Evolutionary conservation across 495 filamentous ascomycete species (phyloP).

Genomic region (Oidiodendron maius): DNA sequence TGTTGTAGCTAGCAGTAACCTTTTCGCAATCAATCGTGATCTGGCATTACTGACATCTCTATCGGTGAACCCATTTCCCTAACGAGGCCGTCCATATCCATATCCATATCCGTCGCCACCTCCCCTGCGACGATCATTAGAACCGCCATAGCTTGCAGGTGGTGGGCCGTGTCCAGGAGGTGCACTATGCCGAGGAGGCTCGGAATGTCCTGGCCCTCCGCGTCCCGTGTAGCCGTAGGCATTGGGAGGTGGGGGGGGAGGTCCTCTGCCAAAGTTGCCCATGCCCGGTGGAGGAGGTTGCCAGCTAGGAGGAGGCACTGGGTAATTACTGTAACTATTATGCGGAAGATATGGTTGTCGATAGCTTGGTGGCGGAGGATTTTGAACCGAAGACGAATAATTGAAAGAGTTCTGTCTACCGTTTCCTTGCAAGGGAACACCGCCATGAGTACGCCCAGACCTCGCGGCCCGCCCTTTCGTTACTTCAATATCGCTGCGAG

Average conservation of each 20-base stretch:
- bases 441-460: slow-evolving; percentile 44
- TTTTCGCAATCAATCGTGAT: no score
- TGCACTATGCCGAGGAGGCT: slow-evolving; percentile 5
- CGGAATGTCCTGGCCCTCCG: slow-evolving; percentile 2
- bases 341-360: slow-evolving; percentile 17
- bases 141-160: slow-evolving; percentile 1
- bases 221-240: slow-evolving; percentile 21
- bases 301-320: slow-evolving; percentile 30
- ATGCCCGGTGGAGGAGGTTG: slow-evolving; percentile 37
- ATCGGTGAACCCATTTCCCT: no score
- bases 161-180: background rate
- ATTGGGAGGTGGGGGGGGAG: slow-evolving; percentile 40
- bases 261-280: slow-evolving; percentile 35
- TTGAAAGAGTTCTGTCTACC: slow-evolving; percentile 45
- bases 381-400: slow-evolving; percentile 25
- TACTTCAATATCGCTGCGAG: slow-evolving; percentile 60
- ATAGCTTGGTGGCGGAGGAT: slow-evolving; percentile 1
- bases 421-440: slow-evolving; percentile 49
- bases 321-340: slow-evolving; percentile 28
- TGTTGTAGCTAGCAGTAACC: no score
- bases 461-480: slow-evolving; percentile 35
- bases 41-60: no score
- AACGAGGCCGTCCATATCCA: slow-evolving; percentile 1
- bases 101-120: slow-evolving; percentile 1
- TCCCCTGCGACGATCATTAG: slow-evolving; percentile 4